Evolutionary conservation across 805 yeast species (phyloP).

Genomic region (Saccharomycopsis sp.): DNA sequence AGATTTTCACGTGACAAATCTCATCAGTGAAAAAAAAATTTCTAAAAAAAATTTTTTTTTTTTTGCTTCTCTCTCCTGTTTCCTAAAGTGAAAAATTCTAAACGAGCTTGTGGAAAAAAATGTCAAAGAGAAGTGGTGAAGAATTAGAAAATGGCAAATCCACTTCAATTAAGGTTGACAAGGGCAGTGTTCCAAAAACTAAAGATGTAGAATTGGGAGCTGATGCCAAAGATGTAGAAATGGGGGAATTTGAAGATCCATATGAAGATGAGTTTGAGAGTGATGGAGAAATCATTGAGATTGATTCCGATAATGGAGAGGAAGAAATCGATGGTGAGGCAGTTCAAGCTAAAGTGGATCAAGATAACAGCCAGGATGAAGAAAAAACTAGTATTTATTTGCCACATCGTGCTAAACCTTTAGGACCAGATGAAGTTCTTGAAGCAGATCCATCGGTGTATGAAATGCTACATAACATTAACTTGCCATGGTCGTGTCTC

Average conservation of each 20-base stretch:
- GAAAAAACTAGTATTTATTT: slow-evolving; percentile 50
- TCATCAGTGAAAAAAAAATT: not conserved
- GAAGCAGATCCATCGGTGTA: slow-evolving; percentile 96
- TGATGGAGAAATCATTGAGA: slow-evolving; percentile 81
- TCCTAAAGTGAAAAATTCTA: too few relatives aligned
- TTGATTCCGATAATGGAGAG: slow-evolving; percentile 54
- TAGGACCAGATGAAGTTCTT: slow-evolving; percentile 91
- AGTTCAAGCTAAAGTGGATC: slow-evolving; percentile 20
- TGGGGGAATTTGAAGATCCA: slow-evolving; percentile 84
- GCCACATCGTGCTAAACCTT: slow-evolving; percentile 82
- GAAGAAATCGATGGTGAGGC: slow-evolving; percentile 31
- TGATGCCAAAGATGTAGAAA: slow-evolving; percentile 41
- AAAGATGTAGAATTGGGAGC: slow-evolving; percentile 21
- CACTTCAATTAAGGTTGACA: slow-evolving; percentile 20
- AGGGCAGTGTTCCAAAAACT: slow-evolving; percentile 22
- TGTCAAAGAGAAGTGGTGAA: not conserved
- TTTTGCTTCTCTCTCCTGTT: too few relatives aligned
- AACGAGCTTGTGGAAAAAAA: too few relatives aligned
- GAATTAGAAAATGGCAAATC: not conserved
- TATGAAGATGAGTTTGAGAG: slow-evolving; percentile 90
- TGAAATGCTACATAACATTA: slow-evolving; percentile 92
- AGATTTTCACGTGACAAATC: not conserved
- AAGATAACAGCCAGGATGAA: slow-evolving; percentile 25
- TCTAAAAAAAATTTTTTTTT: too few relatives aligned
- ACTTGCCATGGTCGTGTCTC: slow-evolving; percentile 95